Base-by-base conservation (phyloP, 306 rosid species). In the Lathyrus sativus region DNA sequence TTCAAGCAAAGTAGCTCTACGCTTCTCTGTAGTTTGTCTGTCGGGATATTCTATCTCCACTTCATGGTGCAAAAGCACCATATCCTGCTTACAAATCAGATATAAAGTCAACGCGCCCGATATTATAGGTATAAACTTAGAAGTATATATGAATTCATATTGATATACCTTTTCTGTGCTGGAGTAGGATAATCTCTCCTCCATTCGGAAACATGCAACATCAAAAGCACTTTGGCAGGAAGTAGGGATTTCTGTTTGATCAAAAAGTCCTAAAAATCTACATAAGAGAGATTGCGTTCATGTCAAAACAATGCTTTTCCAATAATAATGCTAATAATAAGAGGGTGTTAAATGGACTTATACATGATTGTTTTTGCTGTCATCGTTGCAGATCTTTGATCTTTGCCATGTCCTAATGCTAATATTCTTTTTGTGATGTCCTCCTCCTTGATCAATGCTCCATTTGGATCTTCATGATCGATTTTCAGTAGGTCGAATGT, bases 51-150 rank as follows among this genome's bases (percentile, higher is more conserved):
- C 97, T 72, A 86, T 61, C 76, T 86, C 95, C 79, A 93, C 83
- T 85, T 93, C 97, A 55, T 93, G 99, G 83, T 88, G 84, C 80
- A 93, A 77, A 74, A 93, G 89, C 76, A 93, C 99, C 99, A 93
- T 93, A 77, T 93, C 99, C 99, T 93, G 82, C 78, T 22, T 79
- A 80, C 14, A 59, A 49, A 76, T 68, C 43, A 73, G 48, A 71
- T 46, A 70, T 57, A 37, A 63, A 63, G 17, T 50, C 56, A 42
- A 48, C 19, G 62, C 19, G 22, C 45, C 53, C 11, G 24, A 77
- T 19, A 70, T 9, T 9, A 61, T 28, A 64, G 15, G 13, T 41
- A 58, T 51, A 37, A 28, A 62, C 50, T 17, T 26, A 7, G 1
- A 11, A n/a, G 11, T 48, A 9, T 18, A 42, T 53, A 61, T 11